A percentile compares a stretch with the other conserved stretches of the same genome.
Evolutionary conservation across 371 early-diverging fungal genomes (phyloP).

Genomic region (Actinomortierella ambigua): DNA sequence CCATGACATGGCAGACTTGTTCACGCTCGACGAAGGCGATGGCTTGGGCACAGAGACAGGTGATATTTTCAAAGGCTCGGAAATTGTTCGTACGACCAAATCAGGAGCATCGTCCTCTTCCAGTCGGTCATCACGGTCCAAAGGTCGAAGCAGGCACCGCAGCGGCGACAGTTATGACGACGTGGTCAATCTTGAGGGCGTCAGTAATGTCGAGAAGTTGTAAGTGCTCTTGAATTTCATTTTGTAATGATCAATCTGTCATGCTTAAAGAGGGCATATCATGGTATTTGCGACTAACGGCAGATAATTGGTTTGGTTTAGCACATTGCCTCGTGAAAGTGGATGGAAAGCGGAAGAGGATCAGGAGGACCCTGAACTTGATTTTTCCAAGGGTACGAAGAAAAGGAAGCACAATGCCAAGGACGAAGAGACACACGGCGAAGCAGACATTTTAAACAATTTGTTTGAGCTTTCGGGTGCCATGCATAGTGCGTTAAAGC

Average conservation of each 20-base stretch:
- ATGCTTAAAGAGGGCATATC: no score
- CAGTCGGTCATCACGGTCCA: constrained; percentile 12
- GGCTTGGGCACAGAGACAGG: constrained; percentile 76
- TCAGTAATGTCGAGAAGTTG: constrained; percentile 63
- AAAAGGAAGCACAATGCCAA: neutral
- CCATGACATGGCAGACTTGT: constrained; percentile 83
- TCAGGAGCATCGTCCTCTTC: neutral
- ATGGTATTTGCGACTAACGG: no score
- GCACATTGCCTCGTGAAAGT: constrained; percentile 25
- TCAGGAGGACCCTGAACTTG: constrained; percentile 31
- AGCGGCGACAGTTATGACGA: constrained; percentile 48
- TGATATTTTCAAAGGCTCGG: constrained; percentile 67
- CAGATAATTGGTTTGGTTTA: no score
- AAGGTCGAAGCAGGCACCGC: constrained; percentile 23
- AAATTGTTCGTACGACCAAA: constrained; percentile 45
- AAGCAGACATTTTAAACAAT: constrained; percentile 69
- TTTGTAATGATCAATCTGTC: no score
- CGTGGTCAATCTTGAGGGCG: constrained; percentile 51
- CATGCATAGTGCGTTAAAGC: constrained; percentile 84
- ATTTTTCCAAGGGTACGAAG: constrained; percentile 10
- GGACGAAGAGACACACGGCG: constrained; percentile 26
- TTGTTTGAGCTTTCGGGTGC: constrained; percentile 79
- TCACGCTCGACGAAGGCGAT: constrained; percentile 60
- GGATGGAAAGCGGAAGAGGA: constrained; percentile 22
- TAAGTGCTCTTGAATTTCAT: constrained; percentile 47